Evolutionary conservation across 2,329 filamentous ascomycete genomes (phyloP).

Genomic region (Sclerotinia subarctica): DNA sequence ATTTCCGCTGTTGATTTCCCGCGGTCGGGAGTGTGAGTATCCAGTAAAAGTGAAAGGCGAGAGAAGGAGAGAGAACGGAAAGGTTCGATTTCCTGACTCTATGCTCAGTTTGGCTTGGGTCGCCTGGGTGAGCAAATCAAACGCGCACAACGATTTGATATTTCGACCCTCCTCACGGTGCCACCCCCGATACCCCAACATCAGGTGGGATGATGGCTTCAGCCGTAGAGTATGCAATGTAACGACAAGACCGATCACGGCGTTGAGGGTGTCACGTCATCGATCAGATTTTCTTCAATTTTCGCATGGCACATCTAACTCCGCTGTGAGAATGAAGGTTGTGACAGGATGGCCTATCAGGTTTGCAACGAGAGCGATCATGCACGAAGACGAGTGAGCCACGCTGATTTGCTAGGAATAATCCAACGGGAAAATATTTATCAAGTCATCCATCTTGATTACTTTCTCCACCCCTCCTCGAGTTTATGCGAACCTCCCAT

Average conservation of each 20-base stretch:
- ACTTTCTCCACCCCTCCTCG: not conserved
- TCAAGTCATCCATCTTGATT: not conserved
- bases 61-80: not conserved
- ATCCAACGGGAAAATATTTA: not conserved
- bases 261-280: not conserved
- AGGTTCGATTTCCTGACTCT: not conserved
- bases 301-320: not conserved
- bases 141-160: not conserved
- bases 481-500: conserved; percentile 1
- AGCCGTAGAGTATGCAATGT: conserved; percentile 1
- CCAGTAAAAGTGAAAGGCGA: not conserved
- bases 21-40: not conserved
- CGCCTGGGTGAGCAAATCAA: not conserved
- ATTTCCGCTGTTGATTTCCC: not conserved
- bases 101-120: not conserved
- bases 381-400: not conserved
- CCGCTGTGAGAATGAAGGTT: not conserved
- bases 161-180: not conserved
- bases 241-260: conserved; percentile 15
- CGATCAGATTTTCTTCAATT: not conserved
- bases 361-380: not conserved
- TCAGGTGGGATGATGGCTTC: not conserved
- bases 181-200: conserved; percentile 1
- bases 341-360: not conserved
- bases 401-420: not conserved